Evolutionary conservation across 768 basidiomycete genomes (phyloP).

Genomic region (Collybia nuda): DNA sequence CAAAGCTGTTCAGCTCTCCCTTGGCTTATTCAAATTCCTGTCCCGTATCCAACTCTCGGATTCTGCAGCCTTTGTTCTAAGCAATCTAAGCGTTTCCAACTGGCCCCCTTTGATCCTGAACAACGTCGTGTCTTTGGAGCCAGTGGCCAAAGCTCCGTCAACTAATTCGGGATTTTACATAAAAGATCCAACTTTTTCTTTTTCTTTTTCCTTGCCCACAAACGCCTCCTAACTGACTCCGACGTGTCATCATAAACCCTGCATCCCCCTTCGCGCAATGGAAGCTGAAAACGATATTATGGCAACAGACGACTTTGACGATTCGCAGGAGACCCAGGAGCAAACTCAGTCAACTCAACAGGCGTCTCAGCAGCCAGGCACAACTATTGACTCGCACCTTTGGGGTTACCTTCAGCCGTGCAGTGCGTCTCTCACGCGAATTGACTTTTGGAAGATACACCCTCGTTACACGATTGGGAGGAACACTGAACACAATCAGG

Average conservation of each 20-base stretch:
- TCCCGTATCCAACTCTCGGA: constrained; percentile 1
- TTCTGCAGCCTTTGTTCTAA: not conserved
- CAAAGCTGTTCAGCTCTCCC: constrained; percentile 6
- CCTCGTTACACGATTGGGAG: constrained; percentile 57
- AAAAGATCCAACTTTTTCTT: not conserved
- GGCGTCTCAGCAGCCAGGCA: constrained; percentile 32
- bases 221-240: not conserved
- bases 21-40: not conserved
- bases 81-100: not conserved
- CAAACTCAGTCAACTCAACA: constrained; percentile 48
- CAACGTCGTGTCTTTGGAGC: constrained; percentile 4
- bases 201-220: not conserved
- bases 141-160: constrained; percentile 5
- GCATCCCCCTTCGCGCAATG: constrained; percentile 9
- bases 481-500: constrained; percentile 41
- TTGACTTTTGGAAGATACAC: constrained; percentile 61
- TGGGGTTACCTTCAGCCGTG: constrained; percentile 78
- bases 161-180: not conserved
- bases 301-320: constrained; percentile 25
- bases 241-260: no score
- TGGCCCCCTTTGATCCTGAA: constrained; percentile 12
- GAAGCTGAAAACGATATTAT: constrained; percentile 12
- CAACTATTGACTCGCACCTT: constrained; percentile 40
- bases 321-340: constrained; percentile 24
- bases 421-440: constrained; percentile 45